phyloP scores from a whole-genome alignment of 345 rosid genomes.

The Microcos paniculata region DNA sequence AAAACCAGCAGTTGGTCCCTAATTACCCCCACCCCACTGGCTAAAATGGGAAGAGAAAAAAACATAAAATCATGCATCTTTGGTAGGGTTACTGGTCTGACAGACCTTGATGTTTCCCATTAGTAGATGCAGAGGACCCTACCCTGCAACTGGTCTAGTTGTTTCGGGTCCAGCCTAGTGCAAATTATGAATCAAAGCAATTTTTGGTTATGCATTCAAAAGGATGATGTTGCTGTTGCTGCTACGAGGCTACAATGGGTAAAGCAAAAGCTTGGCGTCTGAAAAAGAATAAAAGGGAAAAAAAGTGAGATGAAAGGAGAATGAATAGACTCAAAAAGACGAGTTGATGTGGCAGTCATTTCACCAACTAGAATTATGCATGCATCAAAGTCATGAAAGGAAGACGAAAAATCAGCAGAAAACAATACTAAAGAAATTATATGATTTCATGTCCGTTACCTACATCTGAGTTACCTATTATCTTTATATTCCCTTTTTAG shows the following conservation, averaged over 20 bases:
- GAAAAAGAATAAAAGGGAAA: not conserved
- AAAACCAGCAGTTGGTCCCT: not conserved
- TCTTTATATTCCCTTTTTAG: too few relatives aligned
- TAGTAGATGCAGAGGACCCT: not conserved
- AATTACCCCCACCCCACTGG: not conserved
- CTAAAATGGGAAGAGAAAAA: not conserved
- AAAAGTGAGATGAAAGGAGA: not conserved
- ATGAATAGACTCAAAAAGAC: not conserved
- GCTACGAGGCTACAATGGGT: not conserved
- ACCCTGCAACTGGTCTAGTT: conserved; percentile 7
- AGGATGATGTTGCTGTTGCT: not conserved
- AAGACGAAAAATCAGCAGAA: not conserved
- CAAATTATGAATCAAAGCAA: not conserved
- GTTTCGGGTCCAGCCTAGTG: not conserved
- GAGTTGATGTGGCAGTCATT: not conserved
- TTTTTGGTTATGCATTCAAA: not conserved
- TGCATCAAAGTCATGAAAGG: not conserved
- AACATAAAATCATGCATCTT: not conserved
- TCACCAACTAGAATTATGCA: not conserved
- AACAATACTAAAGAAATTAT: too few relatives aligned
- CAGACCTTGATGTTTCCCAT: conserved; percentile 10
- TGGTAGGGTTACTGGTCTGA: conserved; percentile 3
- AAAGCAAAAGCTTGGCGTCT: not conserved
- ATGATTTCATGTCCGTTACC: too few relatives aligned
- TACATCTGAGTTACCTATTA: too few relatives aligned